Evolutionary conservation across 495 filamentous ascomycete species (phyloP).

Genomic region (Trichoderma orchidacearum): DNA sequence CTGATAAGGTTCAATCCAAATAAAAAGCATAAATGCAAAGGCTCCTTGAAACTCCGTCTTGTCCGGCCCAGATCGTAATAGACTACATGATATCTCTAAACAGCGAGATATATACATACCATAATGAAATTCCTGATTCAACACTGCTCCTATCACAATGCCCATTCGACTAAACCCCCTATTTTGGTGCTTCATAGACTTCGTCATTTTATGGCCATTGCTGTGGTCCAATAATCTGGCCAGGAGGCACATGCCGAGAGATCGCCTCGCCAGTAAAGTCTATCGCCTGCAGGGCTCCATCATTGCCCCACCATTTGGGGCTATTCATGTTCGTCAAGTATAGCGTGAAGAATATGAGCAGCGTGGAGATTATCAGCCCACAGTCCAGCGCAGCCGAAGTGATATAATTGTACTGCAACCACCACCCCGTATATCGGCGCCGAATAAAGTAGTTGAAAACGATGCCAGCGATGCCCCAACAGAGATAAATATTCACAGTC

Average conservation of each 20-base stretch:
- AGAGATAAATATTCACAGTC: slow-evolving; percentile 50
- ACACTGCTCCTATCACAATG: not conserved
- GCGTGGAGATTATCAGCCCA: slow-evolving; percentile 49
- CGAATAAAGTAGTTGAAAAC: slow-evolving; percentile 54
- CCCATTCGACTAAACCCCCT: not conserved
- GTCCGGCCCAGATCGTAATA: not conserved
- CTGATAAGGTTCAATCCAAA: not conserved
- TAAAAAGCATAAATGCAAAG: not conserved
- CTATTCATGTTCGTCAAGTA: slow-evolving; percentile 35
- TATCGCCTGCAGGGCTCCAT: slow-evolving; percentile 24
- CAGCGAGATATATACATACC: not conserved
- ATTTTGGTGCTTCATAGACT: not conserved
- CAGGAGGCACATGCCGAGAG: slow-evolving; percentile 15
- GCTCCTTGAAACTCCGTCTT: not conserved
- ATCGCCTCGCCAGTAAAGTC: slow-evolving; percentile 20
- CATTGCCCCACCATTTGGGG: slow-evolving; percentile 57
- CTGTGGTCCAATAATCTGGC: slow-evolving; percentile 32
- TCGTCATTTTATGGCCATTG: slow-evolving; percentile 20
- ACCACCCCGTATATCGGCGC: slow-evolving; percentile 52
- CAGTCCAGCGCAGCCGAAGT: slow-evolving; percentile 58
- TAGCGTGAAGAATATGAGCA: slow-evolving; percentile 60
- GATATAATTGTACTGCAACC: slow-evolving; percentile 69
- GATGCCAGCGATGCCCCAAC: slow-evolving; percentile 55
- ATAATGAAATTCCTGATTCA: not conserved
- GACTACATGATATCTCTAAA: not conserved